Percentiles rank a stretch among this genome's conserved stretches.
Conservation (phyloP, 1,139 yeast genomes). For the Candida pseudoviswanathii region DNA sequence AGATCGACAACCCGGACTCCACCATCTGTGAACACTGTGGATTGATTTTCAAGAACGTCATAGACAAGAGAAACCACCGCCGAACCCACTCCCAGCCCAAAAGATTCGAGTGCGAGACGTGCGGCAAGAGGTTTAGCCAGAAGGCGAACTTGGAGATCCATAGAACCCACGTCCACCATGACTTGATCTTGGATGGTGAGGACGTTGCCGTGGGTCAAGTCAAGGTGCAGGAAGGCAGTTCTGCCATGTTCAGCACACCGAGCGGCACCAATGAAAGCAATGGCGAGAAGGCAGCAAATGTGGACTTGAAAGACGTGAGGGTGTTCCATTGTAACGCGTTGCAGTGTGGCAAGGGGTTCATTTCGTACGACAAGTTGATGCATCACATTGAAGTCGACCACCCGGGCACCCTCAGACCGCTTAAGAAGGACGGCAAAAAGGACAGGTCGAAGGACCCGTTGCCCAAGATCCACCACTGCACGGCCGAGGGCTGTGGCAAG, state of each 20-base stretch:
- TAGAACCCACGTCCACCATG: constrained; percentile 19
- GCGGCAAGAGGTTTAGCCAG: constrained; percentile 26
- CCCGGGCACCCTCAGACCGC: neutral
- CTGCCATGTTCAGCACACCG: neutral
- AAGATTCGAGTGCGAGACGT: constrained; percentile 19
- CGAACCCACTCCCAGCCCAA: constrained; percentile 20
- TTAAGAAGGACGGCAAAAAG: constrained; percentile 5
- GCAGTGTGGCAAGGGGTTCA: constrained; percentile 18
- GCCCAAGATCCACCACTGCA: constrained; percentile 23
- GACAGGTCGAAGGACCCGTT: constrained; percentile 10
- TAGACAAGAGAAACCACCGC: constrained; percentile 19
- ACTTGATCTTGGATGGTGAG: constrained; percentile 16
- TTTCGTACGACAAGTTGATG: constrained; percentile 16
- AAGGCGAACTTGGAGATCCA: constrained; percentile 20
- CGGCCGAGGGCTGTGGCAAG: constrained; percentile 19
- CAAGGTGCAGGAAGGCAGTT: neutral
- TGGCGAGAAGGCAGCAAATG: neutral
- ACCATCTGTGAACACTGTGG: constrained; percentile 16
- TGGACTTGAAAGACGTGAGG: constrained; percentile 16
- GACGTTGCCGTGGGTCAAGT: constrained; percentile 1
- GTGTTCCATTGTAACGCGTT: constrained; percentile 19
- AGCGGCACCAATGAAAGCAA: neutral
- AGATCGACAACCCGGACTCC: constrained; percentile 16
- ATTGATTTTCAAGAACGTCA: constrained; percentile 15
- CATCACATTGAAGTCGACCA: constrained; percentile 15